Evolutionary conservation across 352 stramenopile genomes (phyloP).

Genomic region (Phytophthora niederhauseri): DNA sequence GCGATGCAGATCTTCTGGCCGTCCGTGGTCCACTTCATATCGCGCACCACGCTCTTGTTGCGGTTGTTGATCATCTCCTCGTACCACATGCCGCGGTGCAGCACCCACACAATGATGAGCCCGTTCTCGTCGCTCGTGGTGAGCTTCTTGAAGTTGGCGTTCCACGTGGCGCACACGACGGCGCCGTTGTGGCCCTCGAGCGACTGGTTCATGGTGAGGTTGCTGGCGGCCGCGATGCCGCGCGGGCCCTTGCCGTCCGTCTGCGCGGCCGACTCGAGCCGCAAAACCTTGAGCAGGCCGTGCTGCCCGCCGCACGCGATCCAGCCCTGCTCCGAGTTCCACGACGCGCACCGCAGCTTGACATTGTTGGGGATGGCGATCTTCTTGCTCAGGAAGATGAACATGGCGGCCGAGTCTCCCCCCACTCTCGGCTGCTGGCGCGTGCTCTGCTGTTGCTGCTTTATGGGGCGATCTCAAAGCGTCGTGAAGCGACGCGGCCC

Average conservation of each 20-base stretch:
- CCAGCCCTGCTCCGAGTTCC: constrained; percentile 95
- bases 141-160: constrained; percentile 95
- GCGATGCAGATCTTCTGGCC: constrained; percentile 96
- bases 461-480: neutral
- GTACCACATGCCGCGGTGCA: constrained; percentile 95
- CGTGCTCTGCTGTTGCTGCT: neutral
- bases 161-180: constrained; percentile 94
- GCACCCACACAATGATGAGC: constrained; percentile 96
- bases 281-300: constrained; percentile 93
- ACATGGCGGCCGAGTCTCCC: constrained; percentile 60
- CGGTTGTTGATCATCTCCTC: constrained; percentile 98
- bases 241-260: constrained; percentile 73
- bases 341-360: constrained; percentile 90
- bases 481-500: constrained; percentile 29
- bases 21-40: constrained; percentile 96
- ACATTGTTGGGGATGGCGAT: constrained; percentile 95
- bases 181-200: constrained; percentile 93
- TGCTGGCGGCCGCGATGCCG: constrained; percentile 88
- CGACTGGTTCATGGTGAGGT: constrained; percentile 96
- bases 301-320: constrained; percentile 95
- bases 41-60: constrained; percentile 93
- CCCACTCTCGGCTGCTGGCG: neutral
- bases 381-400: constrained; percentile 96
- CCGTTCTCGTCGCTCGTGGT: constrained; percentile 95
- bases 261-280: constrained; percentile 80